Percentiles rank a stretch among this genome's conserved stretches.
Evolutionary conservation across 352 stramenopile species (phyloP).

Genomic region (Phytopythium sindhum): DNA sequence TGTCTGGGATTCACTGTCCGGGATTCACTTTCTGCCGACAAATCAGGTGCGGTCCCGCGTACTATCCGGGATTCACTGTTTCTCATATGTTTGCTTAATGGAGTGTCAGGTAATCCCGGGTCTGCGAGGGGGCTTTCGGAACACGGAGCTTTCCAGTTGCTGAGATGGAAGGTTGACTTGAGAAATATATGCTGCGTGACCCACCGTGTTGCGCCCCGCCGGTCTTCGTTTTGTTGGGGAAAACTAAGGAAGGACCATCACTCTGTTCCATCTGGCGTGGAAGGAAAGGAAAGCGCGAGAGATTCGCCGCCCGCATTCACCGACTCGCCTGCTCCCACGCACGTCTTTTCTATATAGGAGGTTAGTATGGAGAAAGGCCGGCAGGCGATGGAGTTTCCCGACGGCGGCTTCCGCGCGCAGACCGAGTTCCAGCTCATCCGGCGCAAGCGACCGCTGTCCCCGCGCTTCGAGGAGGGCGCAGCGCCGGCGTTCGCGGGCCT

Average conservation of each 20-base stretch:
- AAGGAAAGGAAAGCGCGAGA: neutral
- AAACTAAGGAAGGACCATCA: slow-evolving; percentile 3
- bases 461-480: slow-evolving; percentile 6
- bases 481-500: neutral
- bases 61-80: slow-evolving; percentile 16
- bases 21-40: slow-evolving; percentile 10
- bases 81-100: neutral
- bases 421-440: slow-evolving; percentile 33
- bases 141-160: slow-evolving; percentile 21
- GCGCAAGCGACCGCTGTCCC: slow-evolving; percentile 41
- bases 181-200: neutral
- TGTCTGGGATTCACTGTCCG: slow-evolving; percentile 6
- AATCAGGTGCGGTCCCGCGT: slow-evolving; percentile 11
- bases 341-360: neutral
- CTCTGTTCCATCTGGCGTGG: slow-evolving; percentile 3
- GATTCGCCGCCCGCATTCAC: slow-evolving; percentile 20
- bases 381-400: slow-evolving; percentile 13
- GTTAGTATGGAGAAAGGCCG: neutral
- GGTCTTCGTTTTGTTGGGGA: neutral
- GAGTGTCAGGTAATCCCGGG: slow-evolving; percentile 1
- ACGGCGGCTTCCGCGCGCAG: slow-evolving; percentile 4
- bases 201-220: neutral
- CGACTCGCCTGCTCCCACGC: slow-evolving; percentile 13
- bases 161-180: slow-evolving; percentile 9
- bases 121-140: slow-evolving; percentile 21